Percentiles rank a stretch among this genome's conserved stretches.
Evolutionary conservation across 805 yeast genomes (phyloP).

Genomic region (Candida mattraensis): DNA sequence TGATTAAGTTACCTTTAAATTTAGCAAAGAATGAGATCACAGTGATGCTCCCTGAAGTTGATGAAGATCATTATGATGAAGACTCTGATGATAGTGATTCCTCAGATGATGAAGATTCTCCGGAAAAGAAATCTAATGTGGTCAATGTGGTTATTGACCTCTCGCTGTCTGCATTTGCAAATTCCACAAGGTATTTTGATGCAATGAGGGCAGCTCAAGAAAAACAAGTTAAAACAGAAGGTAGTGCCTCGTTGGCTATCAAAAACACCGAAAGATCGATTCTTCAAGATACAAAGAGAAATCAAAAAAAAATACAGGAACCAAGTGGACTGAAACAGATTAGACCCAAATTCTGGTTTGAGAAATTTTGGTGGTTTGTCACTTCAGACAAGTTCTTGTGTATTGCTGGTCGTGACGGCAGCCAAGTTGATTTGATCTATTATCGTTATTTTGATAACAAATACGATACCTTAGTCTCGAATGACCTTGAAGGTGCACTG

Average conservation of each 20-base stretch:
- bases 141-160: slow-evolving; percentile 67
- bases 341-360: slow-evolving; percentile 85
- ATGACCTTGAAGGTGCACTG: slow-evolving; percentile 72
- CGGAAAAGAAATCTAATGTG: slow-evolving; percentile 16
- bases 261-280: slow-evolving; percentile 81
- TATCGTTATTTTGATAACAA: slow-evolving; percentile 69
- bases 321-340: slow-evolving; percentile 51
- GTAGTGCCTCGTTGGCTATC: slow-evolving; percentile 73
- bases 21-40: slow-evolving; percentile 67
- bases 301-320: slow-evolving; percentile 57
- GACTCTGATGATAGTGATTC: slow-evolving; percentile 41
- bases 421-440: slow-evolving; percentile 78
- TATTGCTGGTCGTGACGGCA: slow-evolving; percentile 79
- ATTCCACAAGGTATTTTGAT: slow-evolving; percentile 79
- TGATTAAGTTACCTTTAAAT: slow-evolving; percentile 67
- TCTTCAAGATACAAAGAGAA: slow-evolving; percentile 63
- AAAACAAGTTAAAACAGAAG: slow-evolving; percentile 78
- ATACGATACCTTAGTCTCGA: slow-evolving; percentile 69
- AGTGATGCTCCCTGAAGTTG: slow-evolving; percentile 51
- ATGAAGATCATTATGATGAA: too few relatives aligned
- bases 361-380: slow-evolving; percentile 93
- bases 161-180: slow-evolving; percentile 77
- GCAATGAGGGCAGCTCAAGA: slow-evolving; percentile 71
- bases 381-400: slow-evolving; percentile 86
- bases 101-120: slow-evolving; percentile 1